Evolutionary conservation across 345 rosid genomes (phyloP).

Genomic region (Eucalyptus microcorys): DNA sequence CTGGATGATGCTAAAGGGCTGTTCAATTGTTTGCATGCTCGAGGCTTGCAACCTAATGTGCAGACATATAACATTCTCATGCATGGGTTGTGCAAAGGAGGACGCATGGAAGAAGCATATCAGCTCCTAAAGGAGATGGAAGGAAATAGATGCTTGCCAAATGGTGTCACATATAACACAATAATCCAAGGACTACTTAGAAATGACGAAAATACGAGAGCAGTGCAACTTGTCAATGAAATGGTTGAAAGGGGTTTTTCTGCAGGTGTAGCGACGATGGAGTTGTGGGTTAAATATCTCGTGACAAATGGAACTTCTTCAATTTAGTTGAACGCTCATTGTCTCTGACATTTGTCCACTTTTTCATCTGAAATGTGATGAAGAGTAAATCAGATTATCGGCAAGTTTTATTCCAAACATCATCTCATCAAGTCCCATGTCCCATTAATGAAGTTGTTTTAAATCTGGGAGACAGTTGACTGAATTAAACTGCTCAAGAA

Average conservation of each 20-base stretch:
- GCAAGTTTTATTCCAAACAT: neutral
- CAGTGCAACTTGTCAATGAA: neutral
- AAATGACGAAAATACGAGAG: neutral
- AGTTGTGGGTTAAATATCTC: neutral
- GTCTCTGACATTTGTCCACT: neutral
- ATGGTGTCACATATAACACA: neutral
- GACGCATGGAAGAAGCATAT: neutral
- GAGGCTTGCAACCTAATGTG: neutral
- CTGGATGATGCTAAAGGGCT: neutral
- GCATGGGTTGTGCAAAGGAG: neutral
- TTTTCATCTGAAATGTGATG: neutral
- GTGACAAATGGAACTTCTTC: neutral
- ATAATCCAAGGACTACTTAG: neutral
- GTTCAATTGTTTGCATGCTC: neutral
- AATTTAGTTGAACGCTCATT: neutral
- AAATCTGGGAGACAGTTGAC: neutral
- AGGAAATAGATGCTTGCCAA: neutral
- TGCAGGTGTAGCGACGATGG: neutral
- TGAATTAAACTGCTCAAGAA: neutral
- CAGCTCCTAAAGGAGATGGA: neutral
- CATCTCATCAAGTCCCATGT: neutral
- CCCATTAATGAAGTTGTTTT: neutral
- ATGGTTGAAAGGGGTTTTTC: neutral
- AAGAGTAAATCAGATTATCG: neutral
- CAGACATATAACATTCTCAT: neutral